Base-by-base conservation (phyloP, 495 filamentous ascomycete species). In the Neurospora cerealis region DNA sequence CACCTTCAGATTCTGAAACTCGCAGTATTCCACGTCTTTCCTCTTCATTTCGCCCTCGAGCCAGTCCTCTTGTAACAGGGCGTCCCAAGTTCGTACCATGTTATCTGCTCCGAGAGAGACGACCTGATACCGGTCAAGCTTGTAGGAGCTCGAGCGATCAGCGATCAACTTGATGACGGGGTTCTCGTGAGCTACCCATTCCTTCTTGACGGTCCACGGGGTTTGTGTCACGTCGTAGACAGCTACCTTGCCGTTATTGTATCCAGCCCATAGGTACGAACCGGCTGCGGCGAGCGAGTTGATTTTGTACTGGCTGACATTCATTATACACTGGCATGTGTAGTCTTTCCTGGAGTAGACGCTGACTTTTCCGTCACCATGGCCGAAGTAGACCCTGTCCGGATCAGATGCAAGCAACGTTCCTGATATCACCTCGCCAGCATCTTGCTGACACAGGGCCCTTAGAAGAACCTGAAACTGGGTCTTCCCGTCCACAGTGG, bases 221-320 rank as follows among this genome's bases (percentile, higher is more conserved):
- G 88, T 91, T 34, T 89, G 87, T 9, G 81, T 87, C 38, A 93
- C 91, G 78, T 98, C 95, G 79, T 97, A 99, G 15, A 98, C 92
- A 75, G 93, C 94, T 38, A 97, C 90, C 89, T 92, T 97, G n/a
- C 96, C 96, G 3, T 92, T 97, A 78, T 94, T 97, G 82, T 93
- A 98, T 8, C 90, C 96, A 41, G 94, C 93, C 96, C 96, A 99
- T 10, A 99, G 87, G 80, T 93, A 89, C 74, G 90, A 88, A 1
- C 94, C 95, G 10, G 94, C 92, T 9, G 94, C 93, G 21, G 89
- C 89, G 37, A 99, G 86, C 37, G 93, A 91, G 78, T 93, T 97
- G 82, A 98, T 95, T 82, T 97, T 99, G 86, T 97, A 98, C 5
- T 94, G 87, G 81, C 93, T 98, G 74, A 97, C 88, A 77, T 87